Conservation (phyloP, 176 grass and related monocot species). For the Carex pumila region DNA sequence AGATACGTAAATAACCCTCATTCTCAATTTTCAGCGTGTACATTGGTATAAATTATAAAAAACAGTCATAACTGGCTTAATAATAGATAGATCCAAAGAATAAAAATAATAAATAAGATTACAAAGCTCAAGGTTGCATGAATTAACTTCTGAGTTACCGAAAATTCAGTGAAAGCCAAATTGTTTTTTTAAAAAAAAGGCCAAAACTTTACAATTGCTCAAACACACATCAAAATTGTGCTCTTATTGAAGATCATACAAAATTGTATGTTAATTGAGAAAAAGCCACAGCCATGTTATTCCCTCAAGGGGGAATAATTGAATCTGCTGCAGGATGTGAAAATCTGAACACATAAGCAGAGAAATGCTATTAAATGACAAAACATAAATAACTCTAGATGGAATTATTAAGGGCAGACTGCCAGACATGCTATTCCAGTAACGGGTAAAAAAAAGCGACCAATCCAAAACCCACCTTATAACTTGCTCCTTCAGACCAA, state of each 20-base stretch:
- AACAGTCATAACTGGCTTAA: background rate
- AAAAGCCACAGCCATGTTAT: background rate
- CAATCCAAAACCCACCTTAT: background rate
- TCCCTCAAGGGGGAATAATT: background rate
- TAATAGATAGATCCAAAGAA: background rate
- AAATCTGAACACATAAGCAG: background rate
- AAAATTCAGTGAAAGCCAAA: background rate
- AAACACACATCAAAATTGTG: background rate
- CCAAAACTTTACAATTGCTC: background rate
- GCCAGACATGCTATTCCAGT: background rate
- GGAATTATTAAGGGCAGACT: background rate
- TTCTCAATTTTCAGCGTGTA: background rate
- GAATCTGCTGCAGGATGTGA: background rate
- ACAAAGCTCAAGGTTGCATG: background rate
- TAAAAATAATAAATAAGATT: background rate
- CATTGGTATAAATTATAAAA: background rate
- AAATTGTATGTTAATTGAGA: constrained; percentile 3
- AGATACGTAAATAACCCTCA: background rate
- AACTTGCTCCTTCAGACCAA: background rate
- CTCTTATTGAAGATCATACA: background rate
- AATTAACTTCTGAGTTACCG: background rate
- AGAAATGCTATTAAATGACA: background rate
- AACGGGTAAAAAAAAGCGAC: background rate
- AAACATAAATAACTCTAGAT: background rate
- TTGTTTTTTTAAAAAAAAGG: background rate